Conservation (phyloP, 805 yeast genomes). For the Teunomyces cretensis region DNA sequence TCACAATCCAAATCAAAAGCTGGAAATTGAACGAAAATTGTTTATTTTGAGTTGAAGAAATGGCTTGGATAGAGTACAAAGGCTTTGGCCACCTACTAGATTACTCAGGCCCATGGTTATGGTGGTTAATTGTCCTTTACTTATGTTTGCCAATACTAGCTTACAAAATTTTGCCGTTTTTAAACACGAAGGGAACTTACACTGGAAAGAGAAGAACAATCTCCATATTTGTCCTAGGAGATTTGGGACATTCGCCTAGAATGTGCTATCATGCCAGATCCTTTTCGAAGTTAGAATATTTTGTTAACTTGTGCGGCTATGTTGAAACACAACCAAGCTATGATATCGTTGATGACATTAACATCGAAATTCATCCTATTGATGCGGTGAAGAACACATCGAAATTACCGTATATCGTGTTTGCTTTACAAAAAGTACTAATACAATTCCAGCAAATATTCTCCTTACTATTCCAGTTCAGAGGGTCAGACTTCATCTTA, state of each 20-base stretch:
- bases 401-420: constrained; percentile 52
- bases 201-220: constrained; percentile 48
- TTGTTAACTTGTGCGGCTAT: constrained; percentile 86
- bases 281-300: constrained; percentile 65
- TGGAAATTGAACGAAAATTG: neutral
- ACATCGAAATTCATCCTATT: constrained; percentile 52
- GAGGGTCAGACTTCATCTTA: constrained; percentile 67
- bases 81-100: constrained; percentile 13
- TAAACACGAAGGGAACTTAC: constrained; percentile 22
- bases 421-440: constrained; percentile 59
- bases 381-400: constrained; percentile 36
- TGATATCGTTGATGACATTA: constrained; percentile 49
- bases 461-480: constrained; percentile 47
- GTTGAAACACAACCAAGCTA: constrained; percentile 54
- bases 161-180: constrained; percentile 40
- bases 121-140: constrained; percentile 48
- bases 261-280: constrained; percentile 88
- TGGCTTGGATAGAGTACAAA: constrained; percentile 8
- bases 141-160: constrained; percentile 44
- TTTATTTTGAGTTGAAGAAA: neutral
- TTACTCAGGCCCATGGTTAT: constrained; percentile 34
- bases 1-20: neutral
- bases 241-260: constrained; percentile 91
- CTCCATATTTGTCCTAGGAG: constrained; percentile 84
- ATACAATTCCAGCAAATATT: constrained; percentile 52